These are phyloP conservation scores for Monosporascus sp. DNA, from an alignment of 2,329 filamentous ascomycete genomes.

Conservation along the genomic window DNA sequence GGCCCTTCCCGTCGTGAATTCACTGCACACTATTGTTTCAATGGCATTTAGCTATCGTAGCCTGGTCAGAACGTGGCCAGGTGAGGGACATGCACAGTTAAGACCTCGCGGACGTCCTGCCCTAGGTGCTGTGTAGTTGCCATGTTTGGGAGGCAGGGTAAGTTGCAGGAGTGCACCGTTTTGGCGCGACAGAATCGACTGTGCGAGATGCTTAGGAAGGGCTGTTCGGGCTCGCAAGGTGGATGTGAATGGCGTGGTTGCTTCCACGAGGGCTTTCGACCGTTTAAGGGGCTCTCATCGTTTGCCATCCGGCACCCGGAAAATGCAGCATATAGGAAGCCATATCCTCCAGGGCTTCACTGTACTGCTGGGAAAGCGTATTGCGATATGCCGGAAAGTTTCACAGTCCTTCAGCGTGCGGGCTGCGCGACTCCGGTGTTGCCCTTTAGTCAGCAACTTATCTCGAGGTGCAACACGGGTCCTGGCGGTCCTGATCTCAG, in stretches of 20 bases:
- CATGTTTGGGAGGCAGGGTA: neutral
- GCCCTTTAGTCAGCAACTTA: too few species aligned
- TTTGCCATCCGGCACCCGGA: neutral
- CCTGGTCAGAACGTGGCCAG: too few species aligned
- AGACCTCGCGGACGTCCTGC: too few species aligned
- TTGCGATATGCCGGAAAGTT: neutral
- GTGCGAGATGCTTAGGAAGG: neutral
- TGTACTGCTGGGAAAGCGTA: neutral
- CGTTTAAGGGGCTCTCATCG: neutral
- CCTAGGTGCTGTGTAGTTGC: neutral
- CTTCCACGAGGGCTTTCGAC: neutral
- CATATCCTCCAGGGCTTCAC: neutral
- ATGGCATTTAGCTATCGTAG: too few species aligned
- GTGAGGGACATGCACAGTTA: too few species aligned
- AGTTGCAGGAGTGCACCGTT: neutral
- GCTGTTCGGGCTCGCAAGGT: neutral
- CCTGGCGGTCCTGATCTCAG: too few species aligned
- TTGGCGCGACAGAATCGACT: neutral
- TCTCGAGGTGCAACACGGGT: too few species aligned
- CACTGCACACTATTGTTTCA: neutral
- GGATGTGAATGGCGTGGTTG: neutral
- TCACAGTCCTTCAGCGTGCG: too few species aligned
- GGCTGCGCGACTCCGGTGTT: too few species aligned
- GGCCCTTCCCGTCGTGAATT: neutral
- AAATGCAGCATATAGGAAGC: neutral